Conservation (phyloP, 2,329 filamentous ascomycete species). For the Ophiostoma montium region DNA sequence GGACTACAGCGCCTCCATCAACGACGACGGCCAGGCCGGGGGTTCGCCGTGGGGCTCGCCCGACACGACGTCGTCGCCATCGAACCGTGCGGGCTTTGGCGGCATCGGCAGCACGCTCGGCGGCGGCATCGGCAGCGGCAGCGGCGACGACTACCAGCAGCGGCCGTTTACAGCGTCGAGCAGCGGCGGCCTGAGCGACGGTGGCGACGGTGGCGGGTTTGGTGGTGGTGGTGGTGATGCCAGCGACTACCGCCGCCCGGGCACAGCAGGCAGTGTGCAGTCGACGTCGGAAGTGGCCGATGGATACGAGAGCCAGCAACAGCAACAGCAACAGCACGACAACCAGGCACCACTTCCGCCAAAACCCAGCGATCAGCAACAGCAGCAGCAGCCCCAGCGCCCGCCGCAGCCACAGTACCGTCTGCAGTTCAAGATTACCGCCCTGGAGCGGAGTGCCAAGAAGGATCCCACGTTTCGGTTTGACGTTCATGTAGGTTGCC, state of each 20-base stretch:
- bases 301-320: conserved; percentile 17
- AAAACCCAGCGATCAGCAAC: conserved; percentile 11
- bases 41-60: conserved; percentile 45
- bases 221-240: conserved; percentile 23
- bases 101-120: conserved; percentile 16
- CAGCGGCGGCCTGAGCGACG: conserved; percentile 27
- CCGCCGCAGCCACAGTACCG: conserved; percentile 58
- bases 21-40: conserved; percentile 38
- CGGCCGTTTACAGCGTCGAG: conserved; percentile 22
- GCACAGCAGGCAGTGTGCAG: conserved; percentile 31
- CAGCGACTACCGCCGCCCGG: conserved; percentile 29
- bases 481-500: conserved; percentile 74
- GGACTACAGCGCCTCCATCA: conserved; percentile 44
- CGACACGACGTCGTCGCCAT: too few relatives aligned
- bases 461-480: conserved; percentile 93
- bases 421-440: conserved; percentile 88
- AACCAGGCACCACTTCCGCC: conserved; percentile 6
- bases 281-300: conserved; percentile 25
- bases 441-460: conserved; percentile 79
- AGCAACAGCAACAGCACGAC: conserved; percentile 14
- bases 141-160: conserved; percentile 24
- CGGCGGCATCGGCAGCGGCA: too few relatives aligned
- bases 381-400: conserved; percentile 38
- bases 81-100: conserved; percentile 29
- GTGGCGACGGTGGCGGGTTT: conserved; percentile 21